phyloP scores from a whole-genome alignment of 2,329 filamentous ascomycete species.

The Nannizzia gypsea region DNA sequence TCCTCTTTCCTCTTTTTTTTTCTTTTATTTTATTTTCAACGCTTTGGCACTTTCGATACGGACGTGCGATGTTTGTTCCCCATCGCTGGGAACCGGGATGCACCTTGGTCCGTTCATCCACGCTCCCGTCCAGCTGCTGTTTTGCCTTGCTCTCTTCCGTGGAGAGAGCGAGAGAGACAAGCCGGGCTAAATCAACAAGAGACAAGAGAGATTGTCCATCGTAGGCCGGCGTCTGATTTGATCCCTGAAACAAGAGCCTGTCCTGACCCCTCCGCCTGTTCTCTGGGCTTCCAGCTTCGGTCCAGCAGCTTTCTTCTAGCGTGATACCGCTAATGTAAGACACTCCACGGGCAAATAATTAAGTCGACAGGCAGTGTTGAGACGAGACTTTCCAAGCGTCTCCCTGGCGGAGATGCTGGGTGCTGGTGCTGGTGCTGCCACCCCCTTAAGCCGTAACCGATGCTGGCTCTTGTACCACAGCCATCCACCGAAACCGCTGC shows the following conservation, averaged over 20 bases:
- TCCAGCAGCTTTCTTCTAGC: not conserved
- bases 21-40: not conserved
- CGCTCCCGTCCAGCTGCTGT: not conserved
- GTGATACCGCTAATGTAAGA: conserved; percentile 4
- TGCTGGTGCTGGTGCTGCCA: not conserved
- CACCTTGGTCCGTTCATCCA: conserved; percentile 3
- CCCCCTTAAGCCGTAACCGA: not conserved
- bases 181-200: not conserved
- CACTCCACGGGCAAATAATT: not conserved
- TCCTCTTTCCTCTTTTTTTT: not conserved
- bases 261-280: not conserved
- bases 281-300: not conserved
- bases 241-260: conserved; percentile 3
- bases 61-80: conserved; percentile 1
- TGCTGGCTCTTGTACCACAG: not conserved
- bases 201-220: not conserved
- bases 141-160: not conserved
- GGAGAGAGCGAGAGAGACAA: not conserved
- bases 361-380: not conserved
- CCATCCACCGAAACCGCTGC: not conserved
- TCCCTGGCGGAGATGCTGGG: too few species aligned
- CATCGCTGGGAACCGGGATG: not conserved
- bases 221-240: not conserved
- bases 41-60: conserved; percentile 1
- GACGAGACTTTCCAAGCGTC: not conserved